A percentile compares a stretch with the other conserved stretches of the same genome.
These are phyloP conservation scores for Candida namnaoensis DNA, from an alignment of 805 yeast species.

Conservation along the genomic window DNA sequence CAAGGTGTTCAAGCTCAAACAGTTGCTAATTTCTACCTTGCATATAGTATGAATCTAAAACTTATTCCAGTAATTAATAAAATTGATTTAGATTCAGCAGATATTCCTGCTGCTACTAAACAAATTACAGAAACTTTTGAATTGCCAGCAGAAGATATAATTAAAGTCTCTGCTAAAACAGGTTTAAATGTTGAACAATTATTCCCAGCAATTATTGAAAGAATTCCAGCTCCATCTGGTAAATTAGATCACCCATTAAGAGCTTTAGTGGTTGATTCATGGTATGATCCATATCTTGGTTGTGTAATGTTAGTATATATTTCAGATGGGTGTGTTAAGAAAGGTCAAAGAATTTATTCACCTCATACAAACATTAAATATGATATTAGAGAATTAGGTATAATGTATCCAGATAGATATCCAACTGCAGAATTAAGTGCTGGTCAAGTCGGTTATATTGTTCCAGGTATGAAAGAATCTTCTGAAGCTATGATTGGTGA, in stretches of 20 bases:
- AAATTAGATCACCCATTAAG: conserved; percentile 42
- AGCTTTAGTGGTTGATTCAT: conserved; percentile 87
- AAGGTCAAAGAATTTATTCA: conserved; percentile 68
- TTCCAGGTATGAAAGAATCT: conserved; percentile 91
- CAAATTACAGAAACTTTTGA: conserved; percentile 86
- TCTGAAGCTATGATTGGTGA: conserved; percentile 88
- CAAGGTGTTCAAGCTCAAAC: conserved; percentile 98
- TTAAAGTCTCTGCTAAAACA: conserved; percentile 87
- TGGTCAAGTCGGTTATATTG: conserved; percentile 91
- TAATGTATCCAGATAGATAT: conserved; percentile 86
- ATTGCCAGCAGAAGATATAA: conserved; percentile 60
- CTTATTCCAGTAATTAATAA: conserved; percentile 87
- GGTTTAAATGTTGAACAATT: conserved; percentile 72
- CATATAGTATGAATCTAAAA: conserved; percentile 74
- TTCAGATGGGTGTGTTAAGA: conserved; percentile 72
- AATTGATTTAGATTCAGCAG: conserved; percentile 83
- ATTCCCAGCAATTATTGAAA: conserved; percentile 74
- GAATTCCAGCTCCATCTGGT: conserved; percentile 77
- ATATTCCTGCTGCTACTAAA: conserved; percentile 68
- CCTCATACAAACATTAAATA: conserved; percentile 71
- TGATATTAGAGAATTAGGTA: conserved; percentile 89
- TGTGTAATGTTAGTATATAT: conserved; percentile 79
- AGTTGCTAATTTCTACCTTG: conserved; percentile 92
- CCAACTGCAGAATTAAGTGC: conserved; percentile 59
- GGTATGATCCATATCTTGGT: conserved; percentile 93